Evolutionary conservation across 495 filamentous ascomycete genomes (phyloP), one percentile per base, ranked within the genome.

Genomic region (Aspergillus wentii): DNA sequence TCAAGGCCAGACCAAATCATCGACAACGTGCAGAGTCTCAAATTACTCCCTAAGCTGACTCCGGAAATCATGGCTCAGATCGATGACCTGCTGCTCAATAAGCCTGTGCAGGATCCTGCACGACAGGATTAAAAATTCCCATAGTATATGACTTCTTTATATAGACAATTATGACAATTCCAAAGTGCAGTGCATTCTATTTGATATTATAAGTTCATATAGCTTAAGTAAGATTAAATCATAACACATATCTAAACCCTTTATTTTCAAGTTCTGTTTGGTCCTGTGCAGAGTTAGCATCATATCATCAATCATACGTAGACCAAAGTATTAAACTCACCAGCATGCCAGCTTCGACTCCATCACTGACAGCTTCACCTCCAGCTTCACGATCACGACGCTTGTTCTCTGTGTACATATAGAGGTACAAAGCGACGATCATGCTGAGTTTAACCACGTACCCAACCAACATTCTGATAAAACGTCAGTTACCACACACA

Each of bases 1-100:
- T 85, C 80, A 46, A 69, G 70, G 32, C 69, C 77, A 9, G 76
- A 82, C 62, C 86, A 94, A 63, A 71, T 94, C 11, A 74, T 74
- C 32, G 80, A 90, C 51, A 85, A 83, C 38, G 62, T 88, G 26
- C 61, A 69, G 47, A 78, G 83, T 28, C 38, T 94, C 33, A 68
- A 68, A 9, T 58, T 79, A 6, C 58, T 80, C 25, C 71, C 81
- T 4, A 76, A 74, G 56, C 53, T 88, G 44, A 85, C 81, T 2
- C 72, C 74, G 1, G 83, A 82, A 50, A 63, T 88, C 16, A 56
- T 88, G 66, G 69, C 72, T 25, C 72, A 82, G 66, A 87, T 88
- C 56, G 83, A 90, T 41, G 67, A 64, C 20, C 68, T 78, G 17
- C 51, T 87, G 23, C 65, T 57, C 5, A 89, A 85, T 47, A 83